A percentile compares a stretch with the other conserved stretches of the same genome.
Evolutionary conservation across 75 land plant species (phyloP).

Genomic region (Selaginella tamariscina): DNA sequence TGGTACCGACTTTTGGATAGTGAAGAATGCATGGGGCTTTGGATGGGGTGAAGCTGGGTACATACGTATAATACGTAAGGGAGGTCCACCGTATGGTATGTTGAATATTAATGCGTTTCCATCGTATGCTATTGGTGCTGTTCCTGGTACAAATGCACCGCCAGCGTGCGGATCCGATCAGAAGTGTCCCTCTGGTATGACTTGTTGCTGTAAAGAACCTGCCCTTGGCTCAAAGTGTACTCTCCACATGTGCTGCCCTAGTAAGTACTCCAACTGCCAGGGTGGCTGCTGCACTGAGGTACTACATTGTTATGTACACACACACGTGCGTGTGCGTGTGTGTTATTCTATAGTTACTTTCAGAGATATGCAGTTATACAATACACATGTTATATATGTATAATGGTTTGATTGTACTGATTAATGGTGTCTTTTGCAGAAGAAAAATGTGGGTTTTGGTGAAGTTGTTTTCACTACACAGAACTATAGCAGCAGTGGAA

Average conservation of each 20-base stretch:
- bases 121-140: background rate
- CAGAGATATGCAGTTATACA: too few species aligned
- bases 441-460: background rate
- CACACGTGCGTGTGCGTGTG: too few species aligned
- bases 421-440: background rate
- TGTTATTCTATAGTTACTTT: background rate
- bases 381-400: too few species aligned
- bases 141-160: background rate
- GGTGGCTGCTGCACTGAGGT: background rate
- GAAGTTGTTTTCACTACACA: background rate
- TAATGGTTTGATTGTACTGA: too few species aligned
- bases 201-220: background rate
- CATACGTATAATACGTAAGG: background rate
- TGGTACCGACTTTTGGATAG: background rate
- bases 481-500: background rate
- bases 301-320: background rate
- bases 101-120: background rate
- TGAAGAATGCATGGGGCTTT: background rate
- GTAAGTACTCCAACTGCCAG: background rate
- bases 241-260: background rate
- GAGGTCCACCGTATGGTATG: background rate
- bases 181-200: background rate
- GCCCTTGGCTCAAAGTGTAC: background rate
- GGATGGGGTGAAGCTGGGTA: slow-evolving; percentile 8
- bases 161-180: background rate